Percentiles rank a stretch among this genome's conserved stretches.
These are phyloP conservation scores for Cavenderia fasciculata DNA, from an alignment of 78 protist species.

Conservation along the genomic window DNA sequence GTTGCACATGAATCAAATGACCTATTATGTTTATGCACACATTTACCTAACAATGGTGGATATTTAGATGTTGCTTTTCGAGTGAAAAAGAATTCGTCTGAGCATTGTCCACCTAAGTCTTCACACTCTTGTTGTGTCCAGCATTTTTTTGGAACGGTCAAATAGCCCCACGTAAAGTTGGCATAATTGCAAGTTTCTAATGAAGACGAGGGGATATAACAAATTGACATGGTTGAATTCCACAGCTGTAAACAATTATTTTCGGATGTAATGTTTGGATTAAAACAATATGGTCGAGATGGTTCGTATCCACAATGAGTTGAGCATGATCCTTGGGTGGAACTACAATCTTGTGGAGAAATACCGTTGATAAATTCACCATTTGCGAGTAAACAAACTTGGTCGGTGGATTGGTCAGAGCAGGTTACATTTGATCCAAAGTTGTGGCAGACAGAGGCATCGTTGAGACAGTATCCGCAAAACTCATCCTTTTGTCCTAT, in stretches of 20 bases:
- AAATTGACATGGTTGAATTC: neutral
- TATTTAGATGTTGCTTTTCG: neutral
- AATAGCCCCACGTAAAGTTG: neutral
- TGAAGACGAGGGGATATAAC: neutral
- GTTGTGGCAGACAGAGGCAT: slow-evolving; percentile 2
- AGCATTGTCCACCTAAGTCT: neutral
- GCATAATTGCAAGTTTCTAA: neutral
- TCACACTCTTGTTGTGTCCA: slow-evolving; percentile 8
- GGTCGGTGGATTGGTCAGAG: neutral
- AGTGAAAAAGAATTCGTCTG: slow-evolving; percentile 26
- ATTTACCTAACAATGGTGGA: slow-evolving; percentile 43
- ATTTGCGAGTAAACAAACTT: slow-evolving; percentile 26
- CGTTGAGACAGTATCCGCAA: slow-evolving; percentile 54
- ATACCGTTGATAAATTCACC: neutral
- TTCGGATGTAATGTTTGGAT: neutral
- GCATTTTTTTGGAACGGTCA: neutral
- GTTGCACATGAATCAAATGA: neutral
- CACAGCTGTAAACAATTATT: neutral
- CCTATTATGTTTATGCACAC: neutral
- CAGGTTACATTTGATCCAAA: neutral
- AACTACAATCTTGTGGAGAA: neutral
- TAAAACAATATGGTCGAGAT: neutral
- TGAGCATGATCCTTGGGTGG: neutral
- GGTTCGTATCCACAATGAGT: slow-evolving; percentile 20
- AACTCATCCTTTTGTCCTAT: neutral